Conservation (phyloP, 75 land plant species). For the Pseudotsuga menziesii region DNA sequence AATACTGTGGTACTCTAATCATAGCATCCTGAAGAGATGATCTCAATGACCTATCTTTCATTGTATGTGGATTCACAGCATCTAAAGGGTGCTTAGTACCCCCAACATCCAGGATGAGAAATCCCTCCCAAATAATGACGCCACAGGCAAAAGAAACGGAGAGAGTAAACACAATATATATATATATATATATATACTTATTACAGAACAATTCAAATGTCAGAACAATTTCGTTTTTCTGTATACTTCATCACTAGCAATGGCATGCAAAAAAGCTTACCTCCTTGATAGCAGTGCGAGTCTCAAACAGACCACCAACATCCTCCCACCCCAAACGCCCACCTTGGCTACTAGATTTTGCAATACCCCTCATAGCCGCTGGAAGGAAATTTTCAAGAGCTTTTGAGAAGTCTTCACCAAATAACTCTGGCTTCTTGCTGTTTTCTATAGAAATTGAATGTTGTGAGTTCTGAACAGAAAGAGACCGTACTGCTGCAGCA, state of each 20-base stretch:
- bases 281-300: slow-evolving; percentile 80
- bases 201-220: neutral
- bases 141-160: neutral
- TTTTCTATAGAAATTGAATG: neutral
- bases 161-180: neutral
- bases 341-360: slow-evolving; percentile 55
- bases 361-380: slow-evolving; percentile 81
- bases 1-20: too few relatives aligned
- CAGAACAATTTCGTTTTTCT: neutral
- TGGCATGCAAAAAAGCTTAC: slow-evolving; percentile 25
- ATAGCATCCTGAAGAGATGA: too few relatives aligned
- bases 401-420: slow-evolving; percentile 55
- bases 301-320: slow-evolving; percentile 86
- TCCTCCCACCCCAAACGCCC: slow-evolving; percentile 89
- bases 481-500: slow-evolving; percentile 68
- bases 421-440: slow-evolving; percentile 25
- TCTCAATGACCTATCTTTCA: too few relatives aligned
- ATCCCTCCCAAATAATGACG: neutral
- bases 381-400: slow-evolving; percentile 88
- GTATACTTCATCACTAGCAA: neutral
- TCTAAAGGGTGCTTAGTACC: too few relatives aligned
- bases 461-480: slow-evolving; percentile 17
- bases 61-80: too few relatives aligned
- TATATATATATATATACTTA: too few relatives aligned
- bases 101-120: too few relatives aligned